Evolutionary conservation across 345 rosid species (phyloP).

Genomic region (Carallia pectinifolia): DNA sequence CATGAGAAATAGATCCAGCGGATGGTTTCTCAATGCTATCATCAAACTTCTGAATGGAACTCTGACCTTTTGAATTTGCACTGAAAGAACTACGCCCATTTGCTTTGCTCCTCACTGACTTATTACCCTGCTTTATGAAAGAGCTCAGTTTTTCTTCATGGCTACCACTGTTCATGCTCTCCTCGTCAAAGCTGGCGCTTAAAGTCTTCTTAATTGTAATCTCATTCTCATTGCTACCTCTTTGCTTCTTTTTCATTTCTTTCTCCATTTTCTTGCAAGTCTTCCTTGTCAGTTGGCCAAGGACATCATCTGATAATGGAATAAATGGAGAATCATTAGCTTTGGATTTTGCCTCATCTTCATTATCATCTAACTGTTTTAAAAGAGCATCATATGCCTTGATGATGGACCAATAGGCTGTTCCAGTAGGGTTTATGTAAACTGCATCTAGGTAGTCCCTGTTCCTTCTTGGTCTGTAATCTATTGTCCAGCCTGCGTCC

Average conservation of each 20-base stretch:
- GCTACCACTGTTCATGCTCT: conserved; percentile 41
- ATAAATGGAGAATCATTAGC: conserved; percentile 18
- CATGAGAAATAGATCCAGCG: conserved; percentile 43
- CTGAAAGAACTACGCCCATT: conserved; percentile 36
- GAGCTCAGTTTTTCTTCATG: conserved; percentile 72
- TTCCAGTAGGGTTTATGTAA: conserved; percentile 30
- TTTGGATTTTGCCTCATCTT: conserved; percentile 19
- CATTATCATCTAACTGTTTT: conserved; percentile 29
- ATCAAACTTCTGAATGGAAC: conserved; percentile 24
- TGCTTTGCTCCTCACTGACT: conserved; percentile 43
- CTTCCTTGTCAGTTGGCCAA: conserved; percentile 32
- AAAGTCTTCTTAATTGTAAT: conserved; percentile 21
- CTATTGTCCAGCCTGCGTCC: conserved; percentile 34
- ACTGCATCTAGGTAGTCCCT: conserved; percentile 39
- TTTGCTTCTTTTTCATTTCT: conserved; percentile 33
- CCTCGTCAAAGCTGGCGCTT: conserved; percentile 18
- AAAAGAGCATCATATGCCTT: conserved; percentile 38
- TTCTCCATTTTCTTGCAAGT: conserved; percentile 35
- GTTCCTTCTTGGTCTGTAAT: conserved; percentile 38
- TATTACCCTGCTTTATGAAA: conserved; percentile 50
- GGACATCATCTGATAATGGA: conserved; percentile 32
- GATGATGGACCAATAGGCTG: conserved; percentile 38
- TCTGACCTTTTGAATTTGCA: conserved; percentile 38
- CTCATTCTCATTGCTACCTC: conserved; percentile 17
- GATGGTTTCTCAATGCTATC: conserved; percentile 36